These are phyloP conservation scores for Sonneratia alba DNA, from an alignment of 345 rosid genomes.

Conservation along the genomic window DNA sequence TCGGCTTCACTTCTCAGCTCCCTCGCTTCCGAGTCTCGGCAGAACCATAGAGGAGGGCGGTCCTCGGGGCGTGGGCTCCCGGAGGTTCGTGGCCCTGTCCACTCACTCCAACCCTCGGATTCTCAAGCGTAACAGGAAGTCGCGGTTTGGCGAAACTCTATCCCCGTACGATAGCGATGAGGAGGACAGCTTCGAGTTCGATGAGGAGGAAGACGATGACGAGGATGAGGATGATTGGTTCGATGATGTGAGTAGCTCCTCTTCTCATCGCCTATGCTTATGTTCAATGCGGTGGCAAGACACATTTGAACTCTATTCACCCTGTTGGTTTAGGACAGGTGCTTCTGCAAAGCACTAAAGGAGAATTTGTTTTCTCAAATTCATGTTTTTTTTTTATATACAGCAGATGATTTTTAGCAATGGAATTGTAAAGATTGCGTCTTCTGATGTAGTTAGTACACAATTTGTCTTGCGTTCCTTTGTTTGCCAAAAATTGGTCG, in stretches of 20 bases:
- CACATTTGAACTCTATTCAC: background rate
- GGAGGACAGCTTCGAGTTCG: constrained; percentile 23
- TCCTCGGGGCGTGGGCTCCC: constrained; percentile 7
- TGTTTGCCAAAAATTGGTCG: background rate
- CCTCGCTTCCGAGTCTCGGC: background rate
- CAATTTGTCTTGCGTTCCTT: background rate
- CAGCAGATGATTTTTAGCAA: background rate
- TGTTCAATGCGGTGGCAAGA: background rate
- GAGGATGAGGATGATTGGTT: constrained; percentile 35
- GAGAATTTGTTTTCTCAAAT: background rate
- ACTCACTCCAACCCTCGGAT: constrained; percentile 72
- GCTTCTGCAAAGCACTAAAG: too few relatives aligned
- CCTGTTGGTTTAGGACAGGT: too few relatives aligned
- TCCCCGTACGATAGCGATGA: constrained; percentile 40
- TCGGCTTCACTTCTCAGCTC: background rate
- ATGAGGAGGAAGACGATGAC: constrained; percentile 21
- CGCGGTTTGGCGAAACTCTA: constrained; percentile 40
- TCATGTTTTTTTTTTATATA: background rate
- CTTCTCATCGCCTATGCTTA: background rate
- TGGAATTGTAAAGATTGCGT: background rate
- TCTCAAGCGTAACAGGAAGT: constrained; percentile 63
- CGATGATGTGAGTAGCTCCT: constrained; percentile 39
- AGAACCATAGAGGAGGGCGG: background rate
- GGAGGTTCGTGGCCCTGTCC: constrained; percentile 37
- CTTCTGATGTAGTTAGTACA: background rate